phyloP scores from a whole-genome alignment of 805 yeast species.

The Candida manassasensis region DNA sequence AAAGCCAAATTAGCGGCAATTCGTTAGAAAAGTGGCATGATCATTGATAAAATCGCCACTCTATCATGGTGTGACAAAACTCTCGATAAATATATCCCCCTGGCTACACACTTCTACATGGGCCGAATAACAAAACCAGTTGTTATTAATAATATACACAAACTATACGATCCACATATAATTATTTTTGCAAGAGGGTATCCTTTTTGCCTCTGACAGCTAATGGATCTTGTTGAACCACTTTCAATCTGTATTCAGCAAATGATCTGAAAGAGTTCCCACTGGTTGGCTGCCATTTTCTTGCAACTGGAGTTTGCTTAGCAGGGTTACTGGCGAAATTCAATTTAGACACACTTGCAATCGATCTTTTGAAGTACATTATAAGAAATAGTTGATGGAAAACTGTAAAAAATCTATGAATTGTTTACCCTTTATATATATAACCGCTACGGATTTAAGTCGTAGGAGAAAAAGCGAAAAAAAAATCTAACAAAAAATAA shows the following conservation, averaged over 20 bases:
- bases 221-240: slow-evolving; percentile 38
- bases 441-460: not conserved
- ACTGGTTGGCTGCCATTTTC: slow-evolving; percentile 34
- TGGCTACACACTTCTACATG: too few relatives aligned
- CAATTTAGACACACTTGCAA: slow-evolving; percentile 4
- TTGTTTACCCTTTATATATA: not conserved
- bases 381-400: not conserved
- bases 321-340: slow-evolving; percentile 6
- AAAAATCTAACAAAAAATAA: not conserved
- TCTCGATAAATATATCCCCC: too few relatives aligned
- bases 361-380: slow-evolving; percentile 6
- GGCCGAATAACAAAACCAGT: not conserved
- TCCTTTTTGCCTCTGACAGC: slow-evolving; percentile 7
- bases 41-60: too few relatives aligned
- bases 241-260: slow-evolving; percentile 42
- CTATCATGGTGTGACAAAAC: too few relatives aligned
- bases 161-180: slow-evolving; percentile 1
- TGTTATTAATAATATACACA: slow-evolving; percentile 1
- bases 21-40: too few relatives aligned
- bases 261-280: slow-evolving; percentile 39
- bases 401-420: not conserved
- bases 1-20: too few relatives aligned
- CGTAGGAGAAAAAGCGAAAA: too few relatives aligned
- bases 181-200: slow-evolving; percentile 1
- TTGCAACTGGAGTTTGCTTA: slow-evolving; percentile 11